Percentiles rank a stretch among this genome's conserved stretches.
phyloP scores from a whole-genome alignment of 441 rosid species.

The Geranium incanum region DNA sequence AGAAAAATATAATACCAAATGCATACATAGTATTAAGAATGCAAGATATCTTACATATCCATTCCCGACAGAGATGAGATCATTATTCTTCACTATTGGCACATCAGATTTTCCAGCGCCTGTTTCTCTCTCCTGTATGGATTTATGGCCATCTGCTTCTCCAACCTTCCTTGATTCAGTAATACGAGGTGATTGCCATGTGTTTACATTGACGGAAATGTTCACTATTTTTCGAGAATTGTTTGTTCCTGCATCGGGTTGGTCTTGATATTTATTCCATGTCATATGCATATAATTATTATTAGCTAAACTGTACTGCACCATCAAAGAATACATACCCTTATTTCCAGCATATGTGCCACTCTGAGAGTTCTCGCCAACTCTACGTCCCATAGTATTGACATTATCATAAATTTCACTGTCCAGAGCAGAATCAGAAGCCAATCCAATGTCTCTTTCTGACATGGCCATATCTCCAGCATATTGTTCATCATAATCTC shows the following conservation, averaged over 20 bases:
- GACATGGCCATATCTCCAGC: conserved; percentile 27
- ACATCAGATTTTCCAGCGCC: conserved; percentile 29
- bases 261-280: conserved; percentile 30
- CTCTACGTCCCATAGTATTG: conserved; percentile 25
- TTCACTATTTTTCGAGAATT: conserved; percentile 32
- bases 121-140: conserved; percentile 29
- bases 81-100: conserved; percentile 31
- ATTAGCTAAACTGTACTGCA: conserved; percentile 33
- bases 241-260: conserved; percentile 31
- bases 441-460: conserved; percentile 38
- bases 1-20: conserved; percentile 9
- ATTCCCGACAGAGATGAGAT: conserved; percentile 30
- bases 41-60: conserved; percentile 52
- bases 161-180: conserved; percentile 36
- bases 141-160: conserved; percentile 34
- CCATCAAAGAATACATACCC: conserved; percentile 31
- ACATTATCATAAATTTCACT: conserved; percentile 40
- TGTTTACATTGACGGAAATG: conserved; percentile 39
- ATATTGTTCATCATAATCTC: conserved; percentile 32
- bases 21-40: conserved; percentile 4
- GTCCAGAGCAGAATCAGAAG: conserved; percentile 34
- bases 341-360: conserved; percentile 35
- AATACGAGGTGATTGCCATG: conserved; percentile 41
- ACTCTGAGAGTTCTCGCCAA: conserved; percentile 28
- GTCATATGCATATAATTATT: conserved; percentile 26